Percentiles rank a stretch among this genome's conserved stretches.
These are phyloP conservation scores for Candida mattraensis DNA, from an alignment of 805 yeast genomes.

Conservation along the genomic window DNA sequence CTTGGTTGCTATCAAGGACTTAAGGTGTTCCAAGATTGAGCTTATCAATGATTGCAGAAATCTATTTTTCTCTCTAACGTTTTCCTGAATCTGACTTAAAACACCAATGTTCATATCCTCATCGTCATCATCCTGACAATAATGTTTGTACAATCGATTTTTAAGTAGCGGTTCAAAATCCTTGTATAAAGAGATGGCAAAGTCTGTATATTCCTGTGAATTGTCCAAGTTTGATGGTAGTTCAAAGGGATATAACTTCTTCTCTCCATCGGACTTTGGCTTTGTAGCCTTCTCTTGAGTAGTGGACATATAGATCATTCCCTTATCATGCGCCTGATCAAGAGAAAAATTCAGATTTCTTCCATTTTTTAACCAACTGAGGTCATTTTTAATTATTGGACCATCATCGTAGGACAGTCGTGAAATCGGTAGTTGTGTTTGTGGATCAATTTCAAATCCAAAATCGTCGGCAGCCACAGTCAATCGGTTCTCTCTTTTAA, in stretches of 20 bases:
- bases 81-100: constrained; percentile 34
- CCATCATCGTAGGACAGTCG: constrained; percentile 37
- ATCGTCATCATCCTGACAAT: constrained; percentile 24
- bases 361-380: constrained; percentile 35
- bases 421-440: constrained; percentile 30
- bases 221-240: constrained; percentile 38
- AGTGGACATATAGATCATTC: constrained; percentile 39
- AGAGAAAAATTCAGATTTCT: constrained; percentile 44
- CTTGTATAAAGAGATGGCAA: constrained; percentile 51
- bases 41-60: constrained; percentile 32
- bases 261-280: constrained; percentile 34
- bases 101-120: constrained; percentile 34
- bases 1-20: constrained; percentile 31
- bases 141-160: constrained; percentile 40
- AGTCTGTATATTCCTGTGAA: constrained; percentile 43
- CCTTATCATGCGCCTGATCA: constrained; percentile 45
- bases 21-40: constrained; percentile 30
- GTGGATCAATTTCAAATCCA: constrained; percentile 24
- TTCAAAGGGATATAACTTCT: constrained; percentile 42
- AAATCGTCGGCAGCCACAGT: no score
- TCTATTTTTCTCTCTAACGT: constrained; percentile 36
- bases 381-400: constrained; percentile 30
- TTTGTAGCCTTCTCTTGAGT: constrained; percentile 14
- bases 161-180: constrained; percentile 50
- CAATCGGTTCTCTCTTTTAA: not conserved